Base-by-base conservation (phyloP, 768 basidiomycete genomes). In the Calocybe indica region DNA sequence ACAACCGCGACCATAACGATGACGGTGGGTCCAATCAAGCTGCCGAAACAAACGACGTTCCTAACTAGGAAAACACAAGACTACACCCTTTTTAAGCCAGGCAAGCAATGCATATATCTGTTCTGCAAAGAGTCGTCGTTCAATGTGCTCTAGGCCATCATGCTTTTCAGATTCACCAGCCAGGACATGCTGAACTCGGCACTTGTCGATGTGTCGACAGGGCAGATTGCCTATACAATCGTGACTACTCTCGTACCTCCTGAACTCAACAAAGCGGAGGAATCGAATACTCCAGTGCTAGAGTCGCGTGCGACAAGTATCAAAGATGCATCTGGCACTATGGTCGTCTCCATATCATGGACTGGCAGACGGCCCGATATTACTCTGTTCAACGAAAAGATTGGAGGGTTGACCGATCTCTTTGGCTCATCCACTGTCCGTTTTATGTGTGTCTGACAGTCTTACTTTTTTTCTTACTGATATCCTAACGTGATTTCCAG, bases 111-210 rank as follows among this genome's bases (percentile, higher is more conserved):
- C 57, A 55, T 55, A 55, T 49, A 47, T 33, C 30, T 43, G 29
- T 34, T 42, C 14, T 41, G 36, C 54, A 32, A 49, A 47, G 40
- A 45, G 31, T 12, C 29, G 29, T 41, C 32, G 28, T 34, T 35
- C 12, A 33, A 28, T 41, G 36, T 40, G 46, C 28, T 29, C 47
- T 38, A 43, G 41, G 29, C 43, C 58, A 61, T 45, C 40, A 82
- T 80, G 80, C 60, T 82, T 31, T 70, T 82, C 60, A 80, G 73
- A 69, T 81, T 82, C 59, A 75, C 78, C 37, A 68, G 75, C 31
- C 59, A 73, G 11, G 79, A 82, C 52, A 76, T 83, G 61, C 72
- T 83, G 36, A 76, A 82, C 56, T 74, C 75, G 1, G 52, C 68
- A 11, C 77, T 83, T 37, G 58, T 79, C 52, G 72, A 79, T 53